Conservation (phyloP, 331 rosid genomes). For the Prunus yedoensis region DNA sequence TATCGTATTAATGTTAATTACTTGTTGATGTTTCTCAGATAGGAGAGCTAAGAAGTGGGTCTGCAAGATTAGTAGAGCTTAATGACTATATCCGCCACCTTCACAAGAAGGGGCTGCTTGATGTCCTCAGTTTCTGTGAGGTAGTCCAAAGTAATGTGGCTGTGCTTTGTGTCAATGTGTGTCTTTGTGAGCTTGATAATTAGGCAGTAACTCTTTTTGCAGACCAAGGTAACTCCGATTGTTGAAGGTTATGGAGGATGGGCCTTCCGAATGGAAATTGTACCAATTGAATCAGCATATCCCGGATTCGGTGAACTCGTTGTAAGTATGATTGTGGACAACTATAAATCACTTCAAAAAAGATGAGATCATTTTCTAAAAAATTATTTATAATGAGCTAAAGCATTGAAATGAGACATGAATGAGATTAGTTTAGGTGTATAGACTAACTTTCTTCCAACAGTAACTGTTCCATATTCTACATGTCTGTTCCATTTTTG, state of each 20-base stretch:
- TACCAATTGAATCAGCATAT: conserved; percentile 95
- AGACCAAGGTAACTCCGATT: conserved; percentile 97
- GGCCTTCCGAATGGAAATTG: conserved; percentile 95
- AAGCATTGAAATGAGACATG: not conserved
- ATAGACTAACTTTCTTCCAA: not conserved
- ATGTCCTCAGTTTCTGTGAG: conserved; percentile 98
- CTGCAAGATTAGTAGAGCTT: conserved; percentile 75
- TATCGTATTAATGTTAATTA: conserved; percentile 11
- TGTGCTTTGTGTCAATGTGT: conserved; percentile 8
- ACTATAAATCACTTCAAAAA: not conserved
- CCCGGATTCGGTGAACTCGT: conserved; percentile 97
- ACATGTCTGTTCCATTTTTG: not conserved
- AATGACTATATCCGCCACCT: conserved; percentile 79
- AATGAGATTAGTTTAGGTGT: not conserved
- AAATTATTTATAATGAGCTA: not conserved
- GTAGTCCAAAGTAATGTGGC: conserved; percentile 38
- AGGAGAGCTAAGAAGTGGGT: conserved; percentile 95
- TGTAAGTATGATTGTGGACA: conserved; percentile 52
- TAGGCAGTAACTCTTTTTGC: conserved; percentile 36
- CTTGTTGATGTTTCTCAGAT: conserved; percentile 53
- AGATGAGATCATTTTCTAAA: not conserved
- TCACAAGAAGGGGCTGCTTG: conserved; percentile 78
- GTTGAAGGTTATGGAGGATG: conserved; percentile 99
- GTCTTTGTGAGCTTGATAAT: conserved; percentile 33
- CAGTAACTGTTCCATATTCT: not conserved